phyloP scores from a whole-genome alignment of 2,329 filamentous ascomycete genomes.

The Cercospora citrullina region DNA sequence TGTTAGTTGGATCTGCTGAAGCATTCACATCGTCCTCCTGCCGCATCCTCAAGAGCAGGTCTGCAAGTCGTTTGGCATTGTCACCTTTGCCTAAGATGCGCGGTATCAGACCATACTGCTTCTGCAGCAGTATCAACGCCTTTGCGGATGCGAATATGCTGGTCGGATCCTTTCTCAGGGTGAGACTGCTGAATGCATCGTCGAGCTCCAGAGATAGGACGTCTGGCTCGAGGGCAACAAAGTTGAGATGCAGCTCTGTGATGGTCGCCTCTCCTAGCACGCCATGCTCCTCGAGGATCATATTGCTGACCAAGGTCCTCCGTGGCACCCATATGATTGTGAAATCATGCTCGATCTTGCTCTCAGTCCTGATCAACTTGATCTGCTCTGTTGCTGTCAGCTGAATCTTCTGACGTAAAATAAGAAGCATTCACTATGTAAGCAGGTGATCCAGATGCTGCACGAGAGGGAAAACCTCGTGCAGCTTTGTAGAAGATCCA shows the following conservation, averaged over 20 bases:
- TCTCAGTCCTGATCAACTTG: constrained; percentile 82
- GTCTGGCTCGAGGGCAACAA: constrained; percentile 89
- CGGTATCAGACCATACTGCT: constrained; percentile 88
- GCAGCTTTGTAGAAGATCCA: constrained; percentile 29
- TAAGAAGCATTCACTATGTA: constrained; percentile 50
- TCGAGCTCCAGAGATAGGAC: constrained; percentile 88
- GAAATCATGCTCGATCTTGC: constrained; percentile 89
- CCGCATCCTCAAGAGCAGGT: constrained; percentile 85
- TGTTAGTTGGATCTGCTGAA: constrained; percentile 42
- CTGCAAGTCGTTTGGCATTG: constrained; percentile 83
- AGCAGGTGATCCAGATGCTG: constrained; percentile 44
- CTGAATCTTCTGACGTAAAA: background rate
- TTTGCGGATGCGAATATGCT: constrained; percentile 85
- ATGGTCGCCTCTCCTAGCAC: constrained; percentile 91
- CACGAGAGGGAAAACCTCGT: constrained; percentile 27
- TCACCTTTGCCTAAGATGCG: constrained; percentile 94
- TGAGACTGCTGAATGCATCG: constrained; percentile 82
- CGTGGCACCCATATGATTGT: constrained; percentile 95
- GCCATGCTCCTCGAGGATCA: constrained; percentile 87
- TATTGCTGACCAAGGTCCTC: constrained; percentile 85
- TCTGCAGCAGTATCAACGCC: constrained; percentile 91
- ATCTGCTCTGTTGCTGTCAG: constrained; percentile 69
- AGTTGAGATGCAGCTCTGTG: constrained; percentile 81
- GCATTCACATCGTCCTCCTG: constrained; percentile 73
- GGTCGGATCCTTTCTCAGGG: constrained; percentile 85